Evolutionary conservation across 2,329 filamentous ascomycete genomes (phyloP).

Genomic region (Daldinia sp.): DNA sequence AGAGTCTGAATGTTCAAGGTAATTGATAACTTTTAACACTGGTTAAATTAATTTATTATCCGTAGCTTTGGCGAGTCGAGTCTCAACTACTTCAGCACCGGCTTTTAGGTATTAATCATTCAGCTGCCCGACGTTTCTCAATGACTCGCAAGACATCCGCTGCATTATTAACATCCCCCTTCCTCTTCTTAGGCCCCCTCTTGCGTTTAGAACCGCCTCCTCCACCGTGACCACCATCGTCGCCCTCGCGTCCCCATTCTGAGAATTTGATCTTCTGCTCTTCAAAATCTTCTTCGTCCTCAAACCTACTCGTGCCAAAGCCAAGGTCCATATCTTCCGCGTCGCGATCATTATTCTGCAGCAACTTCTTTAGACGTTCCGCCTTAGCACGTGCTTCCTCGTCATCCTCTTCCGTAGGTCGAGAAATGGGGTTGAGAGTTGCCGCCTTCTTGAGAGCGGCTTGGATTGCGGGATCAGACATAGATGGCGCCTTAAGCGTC

Average conservation of each 20-base stretch:
- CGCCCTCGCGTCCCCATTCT: conserved; percentile 69
- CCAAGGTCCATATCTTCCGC: conserved; percentile 94
- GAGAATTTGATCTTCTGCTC: conserved; percentile 74
- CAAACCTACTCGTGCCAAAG: conserved; percentile 88
- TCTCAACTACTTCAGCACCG: background rate
- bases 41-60: conserved; percentile 10
- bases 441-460: conserved; percentile 89
- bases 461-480: conserved; percentile 81
- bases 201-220: conserved; percentile 70
- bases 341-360: conserved; percentile 80
- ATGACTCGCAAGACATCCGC: conserved; percentile 84
- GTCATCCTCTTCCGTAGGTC: conserved; percentile 55
- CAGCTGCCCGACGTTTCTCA: conserved; percentile 65
- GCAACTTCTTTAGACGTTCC: conserved; percentile 78
- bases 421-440: conserved; percentile 65
- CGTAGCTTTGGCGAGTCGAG: background rate
- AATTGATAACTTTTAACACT: background rate
- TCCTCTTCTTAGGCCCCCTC: conserved; percentile 79
- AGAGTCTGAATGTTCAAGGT: background rate
- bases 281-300: conserved; percentile 88
- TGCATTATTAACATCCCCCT: conserved; percentile 82
- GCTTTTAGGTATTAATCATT: conserved; percentile 33
- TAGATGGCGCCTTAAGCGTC: conserved; percentile 64
- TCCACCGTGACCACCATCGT: conserved; percentile 61
- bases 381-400: conserved; percentile 67